A percentile compares a stretch with the other conserved stretches of the same genome.
phyloP scores from a whole-genome alignment of 495 filamentous ascomycete species.

The Daldinia caldariorum region DNA sequence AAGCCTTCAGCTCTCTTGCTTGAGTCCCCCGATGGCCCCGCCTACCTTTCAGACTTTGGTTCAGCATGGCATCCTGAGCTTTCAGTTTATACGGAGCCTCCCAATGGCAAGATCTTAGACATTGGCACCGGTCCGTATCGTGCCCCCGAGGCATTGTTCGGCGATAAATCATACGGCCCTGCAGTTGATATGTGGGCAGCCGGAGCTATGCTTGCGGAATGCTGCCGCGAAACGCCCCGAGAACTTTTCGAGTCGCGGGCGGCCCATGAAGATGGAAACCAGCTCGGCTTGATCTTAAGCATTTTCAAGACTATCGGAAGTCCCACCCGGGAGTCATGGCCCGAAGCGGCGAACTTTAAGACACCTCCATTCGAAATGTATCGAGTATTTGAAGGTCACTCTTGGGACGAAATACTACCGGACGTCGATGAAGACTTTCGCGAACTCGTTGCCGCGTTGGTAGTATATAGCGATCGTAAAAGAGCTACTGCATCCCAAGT shows the following conservation, averaged over 20 bases:
- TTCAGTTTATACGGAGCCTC: conserved; percentile 69
- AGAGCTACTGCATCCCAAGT: conserved; percentile 46
- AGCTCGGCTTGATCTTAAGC: conserved; percentile 86
- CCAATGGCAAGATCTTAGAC: conserved; percentile 81
- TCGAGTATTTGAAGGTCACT: conserved; percentile 52
- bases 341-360: conserved; percentile 60
- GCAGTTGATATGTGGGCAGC: conserved; percentile 90
- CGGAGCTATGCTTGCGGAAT: conserved; percentile 83
- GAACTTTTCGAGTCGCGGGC: conserved; percentile 76
- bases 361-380: conserved; percentile 67
- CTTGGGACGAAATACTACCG: conserved; percentile 54
- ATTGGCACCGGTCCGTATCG: conserved; percentile 93
- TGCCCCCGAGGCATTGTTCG: conserved; percentile 90
- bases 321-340: conserved; percentile 80
- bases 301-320: conserved; percentile 92
- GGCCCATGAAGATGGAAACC: conserved; percentile 86
- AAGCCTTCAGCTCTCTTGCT: conserved; percentile 93
- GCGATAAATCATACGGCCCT: conserved; percentile 72
- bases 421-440: conserved; percentile 48
- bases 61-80: conserved; percentile 78
- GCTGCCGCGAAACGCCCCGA: conserved; percentile 59
- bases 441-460: conserved; percentile 45
- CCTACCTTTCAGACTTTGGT: conserved; percentile 89
- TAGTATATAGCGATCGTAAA: conserved; percentile 49
- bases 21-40: conserved; percentile 70